Base-by-base conservation (phyloP, 108 stramenopile genomes). In the Discostella stelligeroides region DNA sequence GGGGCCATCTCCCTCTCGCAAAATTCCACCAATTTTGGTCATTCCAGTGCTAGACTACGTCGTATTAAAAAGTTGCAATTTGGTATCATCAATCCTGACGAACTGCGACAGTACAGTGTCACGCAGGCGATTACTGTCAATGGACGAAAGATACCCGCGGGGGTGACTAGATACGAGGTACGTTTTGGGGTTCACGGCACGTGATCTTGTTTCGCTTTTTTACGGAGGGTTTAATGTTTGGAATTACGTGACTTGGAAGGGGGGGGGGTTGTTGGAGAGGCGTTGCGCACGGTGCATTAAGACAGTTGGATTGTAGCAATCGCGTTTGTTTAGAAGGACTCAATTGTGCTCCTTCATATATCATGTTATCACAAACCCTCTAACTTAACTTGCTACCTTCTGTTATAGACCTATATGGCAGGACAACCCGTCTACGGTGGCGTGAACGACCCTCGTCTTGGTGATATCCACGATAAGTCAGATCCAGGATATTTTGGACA, bases 401-500 rank as follows among this genome's bases (percentile, higher is more conserved):
- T 14, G 1, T 9, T 0, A 40, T 60, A 90, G 70, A 89, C 92
- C 21, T 91, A 92, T 46, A 77, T 92, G n/a, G 70, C 96, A 46
- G 97, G 97, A 7, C 92, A 97, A 68, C 93, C 96, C 25, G 96
- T 98, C 37, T 96, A 96, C 63, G 98, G 98, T 46, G 97, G 98
- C 39, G 94, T 95, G 49, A 96, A 97, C 65, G 99, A 99, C 72
- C 98, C 99, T 20, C 88, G 97, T 43, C 86, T 99, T 69, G 99
- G 99, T 20, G 82, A 75, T 68, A 73, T 94, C 50, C 91, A 90
- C 46, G 91, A 93, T 79, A 84, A 94, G 70, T 95, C 95, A 41
- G 92, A 97, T 73, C 98, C 98, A 4, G 98, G 98, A 63, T 96
- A 99, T 76, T 99, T 99, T 71, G 98, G 98, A 14, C 98, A 99